These are phyloP conservation scores for Paramecium primaurelia DNA, from an alignment of 73 alveolate genomes.

Conservation along the genomic window DNA sequence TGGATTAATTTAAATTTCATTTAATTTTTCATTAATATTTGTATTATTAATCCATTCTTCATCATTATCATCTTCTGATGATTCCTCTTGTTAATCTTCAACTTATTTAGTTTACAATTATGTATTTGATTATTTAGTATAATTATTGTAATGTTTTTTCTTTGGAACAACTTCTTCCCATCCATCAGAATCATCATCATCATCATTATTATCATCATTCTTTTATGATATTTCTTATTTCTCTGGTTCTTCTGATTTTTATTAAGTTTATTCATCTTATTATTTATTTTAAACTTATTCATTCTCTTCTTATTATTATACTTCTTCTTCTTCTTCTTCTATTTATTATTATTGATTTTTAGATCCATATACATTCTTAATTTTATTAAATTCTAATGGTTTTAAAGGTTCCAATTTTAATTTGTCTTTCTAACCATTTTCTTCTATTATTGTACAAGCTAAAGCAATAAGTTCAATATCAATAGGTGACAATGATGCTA, in stretches of 20 bases:
- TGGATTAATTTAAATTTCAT: neutral
- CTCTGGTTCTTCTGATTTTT: neutral
- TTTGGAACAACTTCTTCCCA: slow-evolving; percentile 61
- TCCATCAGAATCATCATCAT: slow-evolving; percentile 28
- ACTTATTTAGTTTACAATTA: neutral
- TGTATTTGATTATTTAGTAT: neutral
- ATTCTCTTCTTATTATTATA: neutral
- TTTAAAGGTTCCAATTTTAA: neutral
- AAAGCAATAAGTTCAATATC: slow-evolving; percentile 59
- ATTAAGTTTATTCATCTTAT: neutral
- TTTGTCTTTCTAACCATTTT: neutral
- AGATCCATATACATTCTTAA: slow-evolving; percentile 24
- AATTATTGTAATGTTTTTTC: neutral
- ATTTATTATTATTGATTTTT: neutral
- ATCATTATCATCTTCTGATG: slow-evolving; percentile 48
- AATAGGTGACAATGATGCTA: slow-evolving; percentile 27
- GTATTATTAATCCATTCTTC: slow-evolving; percentile 60
- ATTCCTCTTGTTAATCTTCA: slow-evolving; percentile 28
- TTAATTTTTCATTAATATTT: slow-evolving; percentile 9
- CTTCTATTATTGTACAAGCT: slow-evolving; percentile 32
- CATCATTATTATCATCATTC: neutral
- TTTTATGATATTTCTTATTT: neutral
- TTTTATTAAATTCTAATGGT: slow-evolving; percentile 51
- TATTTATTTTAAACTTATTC: neutral
- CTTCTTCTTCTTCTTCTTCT: neutral